phyloP scores from a whole-genome alignment of 441 rosid species.

The Rhodomyrtus psidioides region DNA sequence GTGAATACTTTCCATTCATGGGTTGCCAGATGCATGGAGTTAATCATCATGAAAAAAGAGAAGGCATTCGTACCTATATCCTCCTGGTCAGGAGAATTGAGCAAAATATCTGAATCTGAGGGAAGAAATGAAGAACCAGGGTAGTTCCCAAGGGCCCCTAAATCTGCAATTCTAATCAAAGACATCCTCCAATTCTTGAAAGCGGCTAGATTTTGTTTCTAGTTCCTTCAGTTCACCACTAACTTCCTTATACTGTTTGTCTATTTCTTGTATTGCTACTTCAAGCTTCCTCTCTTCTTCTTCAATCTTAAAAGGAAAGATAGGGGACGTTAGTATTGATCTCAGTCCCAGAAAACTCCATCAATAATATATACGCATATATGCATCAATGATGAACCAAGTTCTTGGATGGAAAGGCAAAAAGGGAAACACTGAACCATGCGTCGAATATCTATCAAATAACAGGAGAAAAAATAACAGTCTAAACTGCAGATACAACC shows the following conservation, averaged over 20 bases:
- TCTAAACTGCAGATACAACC: background rate
- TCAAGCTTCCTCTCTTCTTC: conserved; percentile 92
- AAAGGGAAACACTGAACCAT: background rate
- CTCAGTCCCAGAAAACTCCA: background rate
- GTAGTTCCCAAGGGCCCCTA: conserved; percentile 88
- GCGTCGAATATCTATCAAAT: background rate
- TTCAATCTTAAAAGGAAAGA: conserved; percentile 51
- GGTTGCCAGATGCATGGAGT: background rate
- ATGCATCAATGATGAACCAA: background rate
- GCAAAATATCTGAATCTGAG: conserved; percentile 93
- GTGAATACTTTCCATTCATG: background rate
- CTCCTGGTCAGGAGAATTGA: conserved; percentile 84
- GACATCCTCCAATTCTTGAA: conserved; percentile 83
- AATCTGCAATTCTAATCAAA: conserved; percentile 38
- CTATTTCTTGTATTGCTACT: conserved; percentile 76
- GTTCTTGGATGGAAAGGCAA: background rate
- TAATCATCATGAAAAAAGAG: background rate
- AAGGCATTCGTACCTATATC: conserved; percentile 58
- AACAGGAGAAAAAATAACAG: background rate
- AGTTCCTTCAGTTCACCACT: conserved; percentile 73
- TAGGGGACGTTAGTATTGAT: conserved; percentile 1
- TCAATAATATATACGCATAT: background rate
- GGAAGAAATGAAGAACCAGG: conserved; percentile 92
- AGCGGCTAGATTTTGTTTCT: conserved; percentile 70
- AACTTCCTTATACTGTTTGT: conserved; percentile 67